Evolutionary conservation across 1,284 basidiomycete genomes (phyloP).

Genomic region (Puccinia triticina): DNA sequence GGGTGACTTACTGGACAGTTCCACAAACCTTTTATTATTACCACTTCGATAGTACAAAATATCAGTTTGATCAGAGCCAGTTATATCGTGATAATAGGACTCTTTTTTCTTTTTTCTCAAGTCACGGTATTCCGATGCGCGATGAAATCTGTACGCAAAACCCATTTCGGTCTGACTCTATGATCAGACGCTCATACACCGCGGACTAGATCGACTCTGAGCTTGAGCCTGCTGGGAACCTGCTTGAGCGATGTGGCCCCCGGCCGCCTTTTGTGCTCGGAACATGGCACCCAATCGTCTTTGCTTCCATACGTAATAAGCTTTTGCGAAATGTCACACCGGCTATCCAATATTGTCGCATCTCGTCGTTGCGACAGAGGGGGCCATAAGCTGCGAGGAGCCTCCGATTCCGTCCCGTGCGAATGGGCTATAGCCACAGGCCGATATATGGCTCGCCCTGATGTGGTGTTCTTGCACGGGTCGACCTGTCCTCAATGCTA

Average conservation of each 20-base stretch:
- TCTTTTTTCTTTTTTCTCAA: neutral
- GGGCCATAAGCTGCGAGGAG: neutral
- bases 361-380: neutral
- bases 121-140: neutral
- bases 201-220: neutral
- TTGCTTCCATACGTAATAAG: neutral
- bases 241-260: neutral
- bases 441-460: too few species aligned
- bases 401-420: neutral
- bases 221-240: neutral
- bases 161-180: conserved; percentile 3
- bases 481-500: too few species aligned
- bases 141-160: neutral
- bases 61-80: neutral
- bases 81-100: neutral
- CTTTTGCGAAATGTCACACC: neutral
- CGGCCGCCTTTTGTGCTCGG: neutral
- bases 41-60: neutral
- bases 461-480: too few species aligned
- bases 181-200: neutral
- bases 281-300: neutral
- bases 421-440: too few species aligned
- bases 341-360: neutral
- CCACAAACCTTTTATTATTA: neutral
- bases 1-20: neutral